Conservation (phyloP, 371 early-diverging fungal species). For the Actinomortierella ambigua region DNA sequence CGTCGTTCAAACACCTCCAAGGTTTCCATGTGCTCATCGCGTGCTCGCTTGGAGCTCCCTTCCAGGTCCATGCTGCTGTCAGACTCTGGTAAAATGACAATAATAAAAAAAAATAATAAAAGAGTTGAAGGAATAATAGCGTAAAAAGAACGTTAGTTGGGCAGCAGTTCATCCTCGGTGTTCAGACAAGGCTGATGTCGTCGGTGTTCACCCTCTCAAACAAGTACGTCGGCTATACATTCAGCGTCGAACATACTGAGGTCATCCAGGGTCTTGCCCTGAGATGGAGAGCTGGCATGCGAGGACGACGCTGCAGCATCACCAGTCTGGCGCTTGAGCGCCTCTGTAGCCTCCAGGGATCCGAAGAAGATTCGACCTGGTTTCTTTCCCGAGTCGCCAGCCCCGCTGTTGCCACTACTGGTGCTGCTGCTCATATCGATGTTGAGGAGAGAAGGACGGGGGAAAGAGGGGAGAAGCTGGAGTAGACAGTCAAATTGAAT, state of each 20-base stretch:
- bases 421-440: too few species aligned
- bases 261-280: conserved; percentile 20
- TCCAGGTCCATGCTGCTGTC: conserved; percentile 47
- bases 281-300: conserved; percentile 1
- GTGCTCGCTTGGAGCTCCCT: conserved; percentile 55
- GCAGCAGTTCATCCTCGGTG: too few species aligned
- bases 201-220: too few species aligned
- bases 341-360: conserved; percentile 38
- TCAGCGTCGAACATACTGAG: conserved; percentile 17
- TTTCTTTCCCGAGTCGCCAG: too few species aligned
- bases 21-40: conserved; percentile 72
- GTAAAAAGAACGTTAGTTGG: too few species aligned
- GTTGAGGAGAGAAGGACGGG: too few species aligned
- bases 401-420: too few species aligned
- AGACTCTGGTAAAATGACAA: conserved; percentile 11
- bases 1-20: conserved; percentile 88
- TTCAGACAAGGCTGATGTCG: too few species aligned
- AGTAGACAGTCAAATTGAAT: too few species aligned
- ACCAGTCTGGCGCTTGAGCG: conserved; percentile 36
- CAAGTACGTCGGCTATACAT: too few species aligned
- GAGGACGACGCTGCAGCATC: conserved; percentile 13
- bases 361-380: conserved; percentile 41
- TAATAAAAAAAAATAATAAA: not conserved
- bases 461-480: too few species aligned
- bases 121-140: not conserved